Evolutionary conservation across 805 yeast species (phyloP).

Genomic region (Saccharomycopsis javanensis): DNA sequence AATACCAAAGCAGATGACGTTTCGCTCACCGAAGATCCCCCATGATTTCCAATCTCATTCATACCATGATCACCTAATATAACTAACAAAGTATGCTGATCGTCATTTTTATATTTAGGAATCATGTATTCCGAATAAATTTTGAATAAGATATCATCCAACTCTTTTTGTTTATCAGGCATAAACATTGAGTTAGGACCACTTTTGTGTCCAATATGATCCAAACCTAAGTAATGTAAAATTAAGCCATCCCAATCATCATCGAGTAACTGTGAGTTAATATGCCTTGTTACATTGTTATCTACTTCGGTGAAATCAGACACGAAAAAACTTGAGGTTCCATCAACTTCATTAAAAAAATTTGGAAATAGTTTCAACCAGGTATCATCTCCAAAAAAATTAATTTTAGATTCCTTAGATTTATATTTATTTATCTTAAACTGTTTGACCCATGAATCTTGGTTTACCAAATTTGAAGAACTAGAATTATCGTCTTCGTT

Average conservation of each 20-base stretch:
- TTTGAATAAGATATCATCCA: slow-evolving; percentile 58
- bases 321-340: slow-evolving; percentile 90
- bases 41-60: slow-evolving; percentile 94
- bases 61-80: slow-evolving; percentile 92
- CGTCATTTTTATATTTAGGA: slow-evolving; percentile 36
- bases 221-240: slow-evolving; percentile 86
- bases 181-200: slow-evolving; percentile 78
- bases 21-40: slow-evolving; percentile 90
- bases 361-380: slow-evolving; percentile 76
- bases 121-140: slow-evolving; percentile 47
- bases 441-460: slow-evolving; percentile 85
- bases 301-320: slow-evolving; percentile 94
- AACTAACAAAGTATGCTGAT: slow-evolving; percentile 52
- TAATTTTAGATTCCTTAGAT: slow-evolving; percentile 35
- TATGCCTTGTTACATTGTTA: slow-evolving; percentile 81
- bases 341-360: slow-evolving; percentile 50
- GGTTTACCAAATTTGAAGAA: slow-evolving; percentile 51
- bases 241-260: slow-evolving; percentile 75
- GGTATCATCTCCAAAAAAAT: slow-evolving; percentile 96
- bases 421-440: slow-evolving; percentile 27
- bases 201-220: slow-evolving; percentile 96
- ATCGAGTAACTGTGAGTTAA: slow-evolving; percentile 45
- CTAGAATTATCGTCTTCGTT: slow-evolving; percentile 80
- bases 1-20: slow-evolving; percentile 77
- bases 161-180: slow-evolving; percentile 75